Percentiles rank a stretch among this genome's conserved stretches.
Evolutionary conservation across 805 yeast species (phyloP).

Genomic region (Candida ulmi): DNA sequence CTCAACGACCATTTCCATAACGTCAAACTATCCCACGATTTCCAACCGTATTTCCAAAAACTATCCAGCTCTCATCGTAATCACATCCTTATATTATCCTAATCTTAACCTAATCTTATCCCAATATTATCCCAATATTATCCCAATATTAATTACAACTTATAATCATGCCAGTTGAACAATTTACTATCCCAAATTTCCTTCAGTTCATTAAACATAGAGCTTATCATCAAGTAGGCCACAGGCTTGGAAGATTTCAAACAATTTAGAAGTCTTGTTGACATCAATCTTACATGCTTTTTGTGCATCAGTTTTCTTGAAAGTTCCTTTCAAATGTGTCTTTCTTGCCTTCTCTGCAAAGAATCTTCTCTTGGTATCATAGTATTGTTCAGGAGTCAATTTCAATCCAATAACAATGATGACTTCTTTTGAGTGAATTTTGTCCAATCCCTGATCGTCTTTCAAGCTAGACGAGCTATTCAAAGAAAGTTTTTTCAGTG

Average conservation of each 20-base stretch:
- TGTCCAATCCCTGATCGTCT: conserved; percentile 5
- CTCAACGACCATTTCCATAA: too few relatives aligned
- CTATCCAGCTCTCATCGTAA: too few relatives aligned
- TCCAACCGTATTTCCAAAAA: too few relatives aligned
- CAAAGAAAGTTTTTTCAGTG: conserved; percentile 9
- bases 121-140: too few relatives aligned
- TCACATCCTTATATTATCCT: too few relatives aligned
- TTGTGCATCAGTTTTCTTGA: conserved; percentile 96
- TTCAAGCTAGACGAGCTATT: conserved; percentile 6
- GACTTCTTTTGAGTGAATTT: conserved; percentile 9
- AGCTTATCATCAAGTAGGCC: conserved; percentile 85
- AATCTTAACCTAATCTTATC: too few relatives aligned
- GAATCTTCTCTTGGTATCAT: conserved; percentile 72
- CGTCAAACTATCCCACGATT: too few relatives aligned
- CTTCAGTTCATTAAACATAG: conserved; percentile 26
- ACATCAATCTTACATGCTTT: conserved; percentile 97
- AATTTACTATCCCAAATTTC: too few relatives aligned
- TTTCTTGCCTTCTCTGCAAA: conserved; percentile 87
- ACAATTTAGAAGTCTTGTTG: conserved; percentile 88
- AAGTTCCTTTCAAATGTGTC: conserved; percentile 62
- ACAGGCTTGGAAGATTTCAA: conserved; percentile 83
- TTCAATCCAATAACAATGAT: conserved; percentile 12
- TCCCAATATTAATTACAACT: too few relatives aligned
- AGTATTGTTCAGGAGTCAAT: conserved; percentile 18
- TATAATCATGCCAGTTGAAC: too few relatives aligned